These are phyloP conservation scores for Erysimum cheiri DNA, from an alignment of 441 rosid genomes.

Conservation along the genomic window DNA sequence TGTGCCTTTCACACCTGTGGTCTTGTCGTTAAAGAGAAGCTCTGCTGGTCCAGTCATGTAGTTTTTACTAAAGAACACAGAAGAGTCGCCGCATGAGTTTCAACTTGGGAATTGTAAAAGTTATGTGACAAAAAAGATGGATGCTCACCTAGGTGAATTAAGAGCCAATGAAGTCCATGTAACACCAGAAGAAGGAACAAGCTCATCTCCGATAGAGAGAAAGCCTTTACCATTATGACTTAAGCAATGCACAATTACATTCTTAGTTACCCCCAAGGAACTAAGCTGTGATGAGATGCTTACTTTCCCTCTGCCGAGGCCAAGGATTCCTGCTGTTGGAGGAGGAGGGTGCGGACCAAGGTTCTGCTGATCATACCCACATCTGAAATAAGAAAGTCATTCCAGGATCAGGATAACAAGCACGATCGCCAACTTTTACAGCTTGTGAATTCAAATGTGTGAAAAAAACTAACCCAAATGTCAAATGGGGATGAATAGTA, in stretches of 20 bases:
- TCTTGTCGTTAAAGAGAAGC: slow-evolving; percentile 49
- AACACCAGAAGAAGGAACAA: slow-evolving; percentile 55
- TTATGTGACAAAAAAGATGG: slow-evolving; percentile 3
- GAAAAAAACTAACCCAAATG: slow-evolving; percentile 69
- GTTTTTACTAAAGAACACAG: slow-evolving; percentile 48
- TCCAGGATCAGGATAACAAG: slow-evolving; percentile 18
- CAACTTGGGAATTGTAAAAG: not conserved
- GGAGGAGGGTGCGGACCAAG: slow-evolving; percentile 51
- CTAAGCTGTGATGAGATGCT: slow-evolving; percentile 59
- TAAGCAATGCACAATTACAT: slow-evolving; percentile 65
- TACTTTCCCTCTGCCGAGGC: slow-evolving; percentile 66
- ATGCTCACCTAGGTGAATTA: slow-evolving; percentile 48
- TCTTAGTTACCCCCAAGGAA: slow-evolving; percentile 46
- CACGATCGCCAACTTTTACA: slow-evolving; percentile 13
- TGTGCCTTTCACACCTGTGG: slow-evolving; percentile 58
- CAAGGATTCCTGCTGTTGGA: slow-evolving; percentile 67
- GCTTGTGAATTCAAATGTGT: not conserved
- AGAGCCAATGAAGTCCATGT: slow-evolving; percentile 56
- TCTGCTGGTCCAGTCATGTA: slow-evolving; percentile 64
- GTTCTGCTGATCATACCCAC: slow-evolving; percentile 56
- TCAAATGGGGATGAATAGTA: slow-evolving; percentile 48
- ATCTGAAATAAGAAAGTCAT: slow-evolving; percentile 46
- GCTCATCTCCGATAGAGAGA: slow-evolving; percentile 66
- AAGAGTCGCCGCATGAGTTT: slow-evolving; percentile 15
- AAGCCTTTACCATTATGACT: slow-evolving; percentile 63